Evolutionary conservation across 1,284 basidiomycete species (phyloP).

Genomic region (Phellopilus nigrolimitatus): DNA sequence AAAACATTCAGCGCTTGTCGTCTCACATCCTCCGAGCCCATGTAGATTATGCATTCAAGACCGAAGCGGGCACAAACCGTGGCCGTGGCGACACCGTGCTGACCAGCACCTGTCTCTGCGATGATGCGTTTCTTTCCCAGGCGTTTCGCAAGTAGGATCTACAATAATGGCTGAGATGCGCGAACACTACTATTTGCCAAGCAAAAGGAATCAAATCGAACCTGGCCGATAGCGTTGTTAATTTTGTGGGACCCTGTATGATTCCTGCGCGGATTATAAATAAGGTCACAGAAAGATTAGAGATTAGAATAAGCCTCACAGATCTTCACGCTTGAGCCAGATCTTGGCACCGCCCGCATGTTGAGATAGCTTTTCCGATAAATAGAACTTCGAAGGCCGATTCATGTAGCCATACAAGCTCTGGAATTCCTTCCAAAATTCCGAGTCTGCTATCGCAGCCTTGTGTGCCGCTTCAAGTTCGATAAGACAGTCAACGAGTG

Average conservation of each 20-base stretch:
- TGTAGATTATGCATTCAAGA: constrained; percentile 93
- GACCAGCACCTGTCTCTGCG: constrained; percentile 97
- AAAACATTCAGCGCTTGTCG: constrained; percentile 97
- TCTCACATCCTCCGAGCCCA: constrained; percentile 98
- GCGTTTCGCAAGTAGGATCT: constrained; percentile 89
- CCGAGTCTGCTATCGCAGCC: constrained; percentile 80
- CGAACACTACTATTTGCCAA: constrained; percentile 20
- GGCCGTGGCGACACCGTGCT: constrained; percentile 98
- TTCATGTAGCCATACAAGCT: constrained; percentile 87
- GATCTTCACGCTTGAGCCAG: constrained; percentile 97
- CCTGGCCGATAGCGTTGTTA: constrained; percentile 93
- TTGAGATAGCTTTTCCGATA: constrained; percentile 64
- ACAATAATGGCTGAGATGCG: constrained; percentile 5
- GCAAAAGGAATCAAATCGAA: constrained; percentile 23
- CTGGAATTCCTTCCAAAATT: constrained; percentile 92
- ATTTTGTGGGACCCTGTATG: constrained; percentile 98
- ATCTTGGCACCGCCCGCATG: constrained; percentile 81
- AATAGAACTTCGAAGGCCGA: constrained; percentile 66
- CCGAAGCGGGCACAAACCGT: constrained; percentile 98
- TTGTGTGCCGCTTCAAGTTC: constrained; percentile 93
- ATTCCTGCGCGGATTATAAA: too few species aligned
- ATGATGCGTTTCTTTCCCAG: constrained; percentile 97
- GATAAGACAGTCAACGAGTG: constrained; percentile 83
- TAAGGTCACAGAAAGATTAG: neutral
- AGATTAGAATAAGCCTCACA: constrained; percentile 46